A percentile compares a stretch with the other conserved stretches of the same genome.
These are phyloP conservation scores for Apiotrichum akiyoshidainum DNA, from an alignment of 1,284 basidiomycete species.

Conservation along the genomic window DNA sequence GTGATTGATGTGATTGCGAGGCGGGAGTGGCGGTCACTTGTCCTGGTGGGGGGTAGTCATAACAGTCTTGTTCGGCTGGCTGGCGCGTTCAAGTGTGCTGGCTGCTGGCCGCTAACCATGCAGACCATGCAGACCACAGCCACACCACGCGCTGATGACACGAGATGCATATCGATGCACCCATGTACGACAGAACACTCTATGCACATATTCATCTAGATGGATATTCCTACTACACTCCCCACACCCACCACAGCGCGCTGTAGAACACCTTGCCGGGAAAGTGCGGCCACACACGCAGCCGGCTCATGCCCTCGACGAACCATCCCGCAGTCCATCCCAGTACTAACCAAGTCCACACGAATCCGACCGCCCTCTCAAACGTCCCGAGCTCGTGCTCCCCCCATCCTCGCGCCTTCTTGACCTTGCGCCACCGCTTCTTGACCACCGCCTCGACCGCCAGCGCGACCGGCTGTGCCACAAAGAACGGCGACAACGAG, in stretches of 20 bases:
- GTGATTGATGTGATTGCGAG: no score
- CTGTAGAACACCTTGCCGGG: constrained; percentile 2
- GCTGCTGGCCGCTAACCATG: no score
- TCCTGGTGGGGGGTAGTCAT: no score
- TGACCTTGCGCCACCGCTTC: constrained; percentile 23
- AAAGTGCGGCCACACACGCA: constrained; percentile 27
- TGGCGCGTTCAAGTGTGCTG: no score
- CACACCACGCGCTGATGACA: no score
- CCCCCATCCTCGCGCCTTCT: background rate
- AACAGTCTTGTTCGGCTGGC: no score
- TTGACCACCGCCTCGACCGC: constrained; percentile 38
- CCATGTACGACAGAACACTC: no score
- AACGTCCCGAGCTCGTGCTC: background rate
- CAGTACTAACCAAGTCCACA: constrained; percentile 44
- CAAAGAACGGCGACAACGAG: constrained; percentile 39
- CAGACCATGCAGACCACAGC: no score
- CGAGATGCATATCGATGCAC: no score
- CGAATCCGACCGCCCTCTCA: constrained; percentile 37
- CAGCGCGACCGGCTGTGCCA: constrained; percentile 39
- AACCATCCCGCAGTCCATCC: constrained; percentile 42
- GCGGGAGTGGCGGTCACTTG: no score
- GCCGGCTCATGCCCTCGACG: constrained; percentile 32
- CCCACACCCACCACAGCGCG: constrained; percentile 7
- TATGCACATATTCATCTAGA: no score
- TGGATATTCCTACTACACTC: background rate